Evolutionary conservation across 2,329 filamentous ascomycete species (phyloP).

Genomic region (Amauroascus verrucosus): DNA sequence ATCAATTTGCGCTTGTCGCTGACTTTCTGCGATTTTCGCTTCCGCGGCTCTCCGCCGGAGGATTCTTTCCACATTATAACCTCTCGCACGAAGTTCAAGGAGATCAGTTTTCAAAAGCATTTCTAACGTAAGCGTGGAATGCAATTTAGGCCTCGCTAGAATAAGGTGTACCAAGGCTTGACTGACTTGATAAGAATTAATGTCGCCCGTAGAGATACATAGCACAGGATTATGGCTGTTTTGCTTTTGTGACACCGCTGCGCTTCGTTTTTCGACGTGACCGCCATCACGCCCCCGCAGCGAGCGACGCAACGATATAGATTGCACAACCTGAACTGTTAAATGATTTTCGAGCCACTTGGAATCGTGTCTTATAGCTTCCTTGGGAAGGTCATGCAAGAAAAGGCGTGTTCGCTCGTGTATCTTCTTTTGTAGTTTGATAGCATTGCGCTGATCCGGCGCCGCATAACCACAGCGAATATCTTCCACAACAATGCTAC

Average conservation of each 20-base stretch:
- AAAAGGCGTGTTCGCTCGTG: slow-evolving; percentile 84
- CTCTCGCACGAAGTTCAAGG: slow-evolving; percentile 68
- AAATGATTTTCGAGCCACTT: slow-evolving; percentile 87
- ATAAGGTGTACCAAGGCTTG: slow-evolving; percentile 74
- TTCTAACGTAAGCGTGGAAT: slow-evolving; percentile 83
- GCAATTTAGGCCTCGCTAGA: slow-evolving; percentile 70
- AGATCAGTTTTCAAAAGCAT: slow-evolving; percentile 80
- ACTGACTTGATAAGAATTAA: slow-evolving; percentile 85
- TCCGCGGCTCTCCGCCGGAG: slow-evolving; percentile 79
- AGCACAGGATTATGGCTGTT: slow-evolving; percentile 48
- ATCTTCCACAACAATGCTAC: slow-evolving; percentile 67
- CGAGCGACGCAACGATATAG: slow-evolving; percentile 66
- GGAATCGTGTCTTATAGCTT: slow-evolving; percentile 73
- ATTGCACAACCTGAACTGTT: slow-evolving; percentile 63
- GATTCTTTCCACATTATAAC: slow-evolving; percentile 95
- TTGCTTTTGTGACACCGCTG: slow-evolving; percentile 51
- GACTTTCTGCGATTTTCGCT: slow-evolving; percentile 73
- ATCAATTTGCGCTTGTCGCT: slow-evolving; percentile 58
- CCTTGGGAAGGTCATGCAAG: slow-evolving; percentile 67
- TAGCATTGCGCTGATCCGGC: slow-evolving; percentile 57
- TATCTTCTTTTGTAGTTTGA: slow-evolving; percentile 65
- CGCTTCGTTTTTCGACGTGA: slow-evolving; percentile 64
- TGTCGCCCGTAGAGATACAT: slow-evolving; percentile 62
- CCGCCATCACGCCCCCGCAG: slow-evolving; percentile 59
- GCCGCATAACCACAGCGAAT: slow-evolving; percentile 58